Evolutionary conservation across 352 stramenopile species (phyloP).

Genomic region (Globisporangium viniferum): DNA sequence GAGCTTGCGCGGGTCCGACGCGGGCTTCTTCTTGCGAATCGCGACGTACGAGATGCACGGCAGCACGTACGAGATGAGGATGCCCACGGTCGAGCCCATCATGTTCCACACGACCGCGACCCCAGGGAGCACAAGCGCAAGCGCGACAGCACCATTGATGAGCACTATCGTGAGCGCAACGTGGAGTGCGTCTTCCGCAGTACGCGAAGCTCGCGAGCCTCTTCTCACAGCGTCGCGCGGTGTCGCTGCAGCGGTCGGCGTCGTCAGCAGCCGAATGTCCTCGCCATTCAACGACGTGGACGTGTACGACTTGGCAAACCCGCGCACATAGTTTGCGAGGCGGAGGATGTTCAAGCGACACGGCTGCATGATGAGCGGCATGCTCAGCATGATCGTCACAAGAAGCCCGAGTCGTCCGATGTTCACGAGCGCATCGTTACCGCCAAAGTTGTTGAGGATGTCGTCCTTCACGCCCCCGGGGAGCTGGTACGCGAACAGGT

Average conservation of each 20-base stretch:
- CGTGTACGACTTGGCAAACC: slow-evolving; percentile 28
- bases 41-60: slow-evolving; percentile 82
- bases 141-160: slow-evolving; percentile 49
- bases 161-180: slow-evolving; percentile 69
- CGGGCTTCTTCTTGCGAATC: slow-evolving; percentile 70
- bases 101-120: slow-evolving; percentile 89
- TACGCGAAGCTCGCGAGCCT: neutral
- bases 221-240: neutral
- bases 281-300: slow-evolving; percentile 27
- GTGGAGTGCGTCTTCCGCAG: slow-evolving; percentile 36
- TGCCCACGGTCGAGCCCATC: slow-evolving; percentile 82
- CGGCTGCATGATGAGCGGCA: slow-evolving; percentile 85
- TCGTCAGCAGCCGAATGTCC: slow-evolving; percentile 32
- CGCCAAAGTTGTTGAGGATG: slow-evolving; percentile 88
- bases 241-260: slow-evolving; percentile 5
- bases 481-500: slow-evolving; percentile 80
- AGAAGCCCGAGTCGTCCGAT: slow-evolving; percentile 75
- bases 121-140: slow-evolving; percentile 70
- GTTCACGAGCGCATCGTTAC: slow-evolving; percentile 79
- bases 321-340: slow-evolving; percentile 43
- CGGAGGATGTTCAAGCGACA: slow-evolving; percentile 74
- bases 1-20: slow-evolving; percentile 62
- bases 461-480: slow-evolving; percentile 67
- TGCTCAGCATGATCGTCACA: slow-evolving; percentile 76
- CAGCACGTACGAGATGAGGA: slow-evolving; percentile 88